phyloP scores from a whole-genome alignment of 306 rosid genomes.

The Lathyrus tuberosus region DNA sequence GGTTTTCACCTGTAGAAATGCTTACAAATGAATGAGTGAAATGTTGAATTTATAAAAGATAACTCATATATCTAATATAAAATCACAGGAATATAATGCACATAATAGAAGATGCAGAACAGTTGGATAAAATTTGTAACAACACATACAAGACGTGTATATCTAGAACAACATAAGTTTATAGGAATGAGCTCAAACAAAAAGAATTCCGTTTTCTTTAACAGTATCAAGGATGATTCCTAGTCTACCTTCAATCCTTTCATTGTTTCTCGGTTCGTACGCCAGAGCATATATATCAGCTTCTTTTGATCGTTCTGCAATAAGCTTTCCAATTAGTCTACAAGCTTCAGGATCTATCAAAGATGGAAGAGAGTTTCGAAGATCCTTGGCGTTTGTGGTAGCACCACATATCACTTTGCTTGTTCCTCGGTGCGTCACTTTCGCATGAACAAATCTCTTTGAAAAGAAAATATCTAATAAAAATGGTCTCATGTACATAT shows the following conservation, averaged over 20 bases:
- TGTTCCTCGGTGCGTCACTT: slow-evolving; percentile 88
- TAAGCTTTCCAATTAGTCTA: slow-evolving; percentile 67
- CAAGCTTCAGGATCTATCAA: slow-evolving; percentile 71
- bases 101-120: slow-evolving; percentile 12
- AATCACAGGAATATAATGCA: background rate
- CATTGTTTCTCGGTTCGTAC: slow-evolving; percentile 78
- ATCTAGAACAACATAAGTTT: background rate
- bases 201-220: slow-evolving; percentile 69
- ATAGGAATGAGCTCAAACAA: slow-evolving; percentile 42
- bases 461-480: slow-evolving; percentile 82
- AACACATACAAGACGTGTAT: slow-evolving; percentile 15
- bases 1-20: no score
- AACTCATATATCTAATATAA: no score
- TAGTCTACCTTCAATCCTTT: slow-evolving; percentile 79
- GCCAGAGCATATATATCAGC: slow-evolving; percentile 90
- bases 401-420: slow-evolving; percentile 89
- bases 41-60: no score
- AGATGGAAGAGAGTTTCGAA: slow-evolving; percentile 71
- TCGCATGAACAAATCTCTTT: slow-evolving; percentile 75
- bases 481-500: slow-evolving; percentile 89
- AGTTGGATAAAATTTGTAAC: slow-evolving; percentile 10
- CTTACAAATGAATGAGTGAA: no score
- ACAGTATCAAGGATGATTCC: slow-evolving; percentile 83
- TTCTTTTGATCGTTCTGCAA: slow-evolving; percentile 84
- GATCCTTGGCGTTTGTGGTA: slow-evolving; percentile 77